Conservation (phyloP, 148 eudicot species). For the Cornus suecica region DNA sequence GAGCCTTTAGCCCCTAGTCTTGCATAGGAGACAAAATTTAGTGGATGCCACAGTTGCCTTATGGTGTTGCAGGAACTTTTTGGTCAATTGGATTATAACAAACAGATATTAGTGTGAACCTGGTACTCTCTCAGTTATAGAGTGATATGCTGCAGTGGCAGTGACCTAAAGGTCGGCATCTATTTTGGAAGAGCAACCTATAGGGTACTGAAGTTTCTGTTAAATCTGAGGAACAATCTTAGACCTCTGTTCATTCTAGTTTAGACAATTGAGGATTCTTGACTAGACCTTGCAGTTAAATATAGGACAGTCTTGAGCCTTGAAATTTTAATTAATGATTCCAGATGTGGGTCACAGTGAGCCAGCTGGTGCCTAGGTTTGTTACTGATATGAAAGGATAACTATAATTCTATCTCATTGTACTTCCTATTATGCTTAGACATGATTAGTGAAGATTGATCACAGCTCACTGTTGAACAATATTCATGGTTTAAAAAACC, state of each 20-base stretch:
- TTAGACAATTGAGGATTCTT: neutral
- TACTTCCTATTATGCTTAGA: neutral
- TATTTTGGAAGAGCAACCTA: slow-evolving; percentile 14
- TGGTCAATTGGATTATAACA: neutral
- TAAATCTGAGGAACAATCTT: neutral
- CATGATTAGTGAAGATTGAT: neutral
- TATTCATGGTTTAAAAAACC: neutral
- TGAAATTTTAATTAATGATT: neutral
- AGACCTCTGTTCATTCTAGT: slow-evolving; percentile 5
- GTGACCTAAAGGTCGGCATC: slow-evolving; percentile 13
- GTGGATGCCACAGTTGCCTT: slow-evolving; percentile 5
- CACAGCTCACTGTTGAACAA: neutral
- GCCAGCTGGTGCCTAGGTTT: neutral
- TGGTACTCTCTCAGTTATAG: slow-evolving; percentile 5
- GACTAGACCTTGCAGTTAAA: neutral
- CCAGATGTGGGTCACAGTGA: neutral
- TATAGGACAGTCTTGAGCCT: slow-evolving; percentile 7
- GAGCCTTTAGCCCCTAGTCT: slow-evolving; percentile 6
- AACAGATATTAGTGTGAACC: slow-evolving; percentile 3
- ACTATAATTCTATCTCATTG: neutral
- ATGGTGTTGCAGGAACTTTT: slow-evolving; percentile 22
- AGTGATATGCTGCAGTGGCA: slow-evolving; percentile 24
- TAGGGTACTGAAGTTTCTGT: slow-evolving; percentile 10
- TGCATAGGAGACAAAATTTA: slow-evolving; percentile 9
- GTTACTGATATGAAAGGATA: neutral